Percentiles rank a stretch among this genome's conserved stretches.
Evolutionary conservation across 202 grass and related monocot genomes (phyloP).

Genomic region (Alloteropsis angusta): DNA sequence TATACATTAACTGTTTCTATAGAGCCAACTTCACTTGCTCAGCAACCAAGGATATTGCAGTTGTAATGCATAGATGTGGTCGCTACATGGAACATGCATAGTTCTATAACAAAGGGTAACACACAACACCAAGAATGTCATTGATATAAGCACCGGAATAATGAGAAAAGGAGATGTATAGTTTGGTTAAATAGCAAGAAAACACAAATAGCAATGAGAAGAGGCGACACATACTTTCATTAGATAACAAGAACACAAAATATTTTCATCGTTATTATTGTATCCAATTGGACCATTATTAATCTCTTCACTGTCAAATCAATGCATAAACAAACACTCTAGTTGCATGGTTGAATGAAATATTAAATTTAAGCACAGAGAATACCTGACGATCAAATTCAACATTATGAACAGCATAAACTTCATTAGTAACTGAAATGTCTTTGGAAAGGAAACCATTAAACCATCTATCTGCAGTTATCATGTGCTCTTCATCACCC

Average conservation of each 20-base stretch:
- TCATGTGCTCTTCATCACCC: conserved; percentile 46
- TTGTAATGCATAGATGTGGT: no score
- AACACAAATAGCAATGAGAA: background rate
- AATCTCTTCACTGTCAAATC: background rate
- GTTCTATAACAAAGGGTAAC: background rate
- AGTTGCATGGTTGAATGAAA: conserved; percentile 3
- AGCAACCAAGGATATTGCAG: no score
- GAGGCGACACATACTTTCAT: no score
- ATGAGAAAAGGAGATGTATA: background rate
- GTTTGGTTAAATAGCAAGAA: background rate
- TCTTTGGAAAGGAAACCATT: conserved; percentile 69
- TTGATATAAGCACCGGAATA: background rate
- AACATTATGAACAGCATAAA: conserved; percentile 72
- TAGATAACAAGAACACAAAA: no score
- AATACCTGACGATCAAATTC: conserved; percentile 94
- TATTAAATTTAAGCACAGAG: conserved; percentile 1
- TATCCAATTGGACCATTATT: background rate
- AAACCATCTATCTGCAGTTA: conserved; percentile 74
- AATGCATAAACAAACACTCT: background rate
- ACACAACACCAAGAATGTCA: background rate
- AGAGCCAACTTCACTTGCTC: no score
- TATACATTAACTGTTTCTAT: no score
- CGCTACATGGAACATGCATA: no score
- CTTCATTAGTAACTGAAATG: conserved; percentile 77
- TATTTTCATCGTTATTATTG: background rate